Conservation (phyloP, 148 eudicot genomes). For the Cornus suecica region DNA sequence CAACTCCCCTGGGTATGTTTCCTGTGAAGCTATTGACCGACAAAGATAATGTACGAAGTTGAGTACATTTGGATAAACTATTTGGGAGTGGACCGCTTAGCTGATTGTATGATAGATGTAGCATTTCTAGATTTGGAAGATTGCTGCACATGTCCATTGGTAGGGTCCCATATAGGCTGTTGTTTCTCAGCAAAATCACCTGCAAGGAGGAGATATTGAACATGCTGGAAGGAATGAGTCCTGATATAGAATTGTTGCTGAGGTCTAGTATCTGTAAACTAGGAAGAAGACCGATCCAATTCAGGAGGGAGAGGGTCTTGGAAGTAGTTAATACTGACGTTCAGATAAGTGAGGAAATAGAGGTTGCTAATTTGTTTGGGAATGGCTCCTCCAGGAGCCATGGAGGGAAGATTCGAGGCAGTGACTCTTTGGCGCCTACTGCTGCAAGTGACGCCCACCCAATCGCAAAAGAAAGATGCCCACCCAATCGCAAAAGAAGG, state of each 20-base stretch:
- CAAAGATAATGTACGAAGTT: background rate
- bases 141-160: background rate
- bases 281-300: background rate
- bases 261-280: background rate
- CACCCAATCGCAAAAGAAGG: background rate
- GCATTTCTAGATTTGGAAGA: background rate
- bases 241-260: background rate
- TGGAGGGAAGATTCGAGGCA: background rate
- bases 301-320: background rate
- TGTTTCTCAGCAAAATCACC: background rate
- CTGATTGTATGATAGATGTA: background rate
- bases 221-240: background rate
- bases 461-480: background rate
- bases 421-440: background rate
- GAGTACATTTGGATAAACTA: background rate
- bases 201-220: background rate
- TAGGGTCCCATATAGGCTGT: background rate
- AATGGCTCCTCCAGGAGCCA: background rate
- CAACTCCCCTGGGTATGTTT: too few species aligned
- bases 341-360: background rate
- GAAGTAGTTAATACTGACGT: background rate
- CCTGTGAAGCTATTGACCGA: too few species aligned
- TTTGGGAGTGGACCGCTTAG: background rate
- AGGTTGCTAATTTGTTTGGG: background rate
- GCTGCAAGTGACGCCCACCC: background rate